phyloP scores from a whole-genome alignment of 805 yeast species.

The Candida montana region DNA sequence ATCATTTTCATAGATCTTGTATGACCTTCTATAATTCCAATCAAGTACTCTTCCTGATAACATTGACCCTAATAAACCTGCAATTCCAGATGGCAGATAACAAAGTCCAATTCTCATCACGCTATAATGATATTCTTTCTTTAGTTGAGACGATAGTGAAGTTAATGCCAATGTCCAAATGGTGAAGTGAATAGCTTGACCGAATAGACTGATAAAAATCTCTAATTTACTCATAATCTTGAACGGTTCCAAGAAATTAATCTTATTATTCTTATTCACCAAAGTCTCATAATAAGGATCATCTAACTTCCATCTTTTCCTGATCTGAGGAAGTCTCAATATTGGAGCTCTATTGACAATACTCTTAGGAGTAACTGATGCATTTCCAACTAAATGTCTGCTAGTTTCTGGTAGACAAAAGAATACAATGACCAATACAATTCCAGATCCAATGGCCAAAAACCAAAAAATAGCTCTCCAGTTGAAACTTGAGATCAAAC shows the following conservation, averaged over 20 bases:
- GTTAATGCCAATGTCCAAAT: conserved; percentile 69
- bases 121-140: conserved; percentile 42
- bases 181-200: conserved; percentile 59
- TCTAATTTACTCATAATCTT: conserved; percentile 38
- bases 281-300: conserved; percentile 29
- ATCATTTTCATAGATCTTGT: conserved; percentile 18
- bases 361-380: conserved; percentile 49
- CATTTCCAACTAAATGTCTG: conserved; percentile 69
- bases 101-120: conserved; percentile 62
- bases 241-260: conserved; percentile 35
- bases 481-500: conserved; percentile 37
- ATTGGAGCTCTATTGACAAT: conserved; percentile 42
- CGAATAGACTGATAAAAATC: conserved; percentile 44
- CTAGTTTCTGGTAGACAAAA: conserved; percentile 68
- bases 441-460: conserved; percentile 57
- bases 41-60: conserved; percentile 54
- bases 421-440: conserved; percentile 30
- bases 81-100: conserved; percentile 70
- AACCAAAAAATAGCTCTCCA: conserved; percentile 86
- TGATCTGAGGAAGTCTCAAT: conserved; percentile 18
- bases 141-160: conserved; percentile 51
- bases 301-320: conserved; percentile 23
- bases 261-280: conserved; percentile 16
- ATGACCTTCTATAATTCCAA: conserved; percentile 39
- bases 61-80: conserved; percentile 58